Conservation (phyloP, 306 rosid species). For the Acacia confusa region DNA sequence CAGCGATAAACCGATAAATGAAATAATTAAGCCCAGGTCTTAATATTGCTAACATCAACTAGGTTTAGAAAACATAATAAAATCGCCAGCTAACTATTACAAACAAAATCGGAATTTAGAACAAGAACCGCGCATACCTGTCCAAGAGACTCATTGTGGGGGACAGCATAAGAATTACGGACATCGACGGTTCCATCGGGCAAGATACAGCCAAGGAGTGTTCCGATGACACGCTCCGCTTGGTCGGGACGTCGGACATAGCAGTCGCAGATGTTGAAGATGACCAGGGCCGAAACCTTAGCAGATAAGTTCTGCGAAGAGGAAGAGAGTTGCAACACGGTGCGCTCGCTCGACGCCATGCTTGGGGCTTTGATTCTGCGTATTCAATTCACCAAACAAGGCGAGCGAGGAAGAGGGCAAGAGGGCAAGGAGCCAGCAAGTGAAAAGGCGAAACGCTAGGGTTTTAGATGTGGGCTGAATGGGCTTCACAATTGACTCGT, state of each 20-base stretch:
- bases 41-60: background rate
- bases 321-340: conserved; percentile 56
- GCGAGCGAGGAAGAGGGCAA: conserved; percentile 19
- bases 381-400: conserved; percentile 13
- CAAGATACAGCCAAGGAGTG: conserved; percentile 66
- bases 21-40: background rate
- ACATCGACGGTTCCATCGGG: conserved; percentile 78
- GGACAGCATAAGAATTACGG: conserved; percentile 79
- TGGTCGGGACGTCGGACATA: conserved; percentile 78
- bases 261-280: conserved; percentile 84
- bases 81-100: background rate
- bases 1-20: background rate
- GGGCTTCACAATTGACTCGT: background rate
- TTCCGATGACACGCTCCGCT: conserved; percentile 80
- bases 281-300: conserved; percentile 66
- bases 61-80: background rate
- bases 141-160: conserved; percentile 62
- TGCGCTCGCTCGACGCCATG: conserved; percentile 69
- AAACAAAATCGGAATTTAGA: background rate
- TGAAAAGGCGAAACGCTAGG: background rate
- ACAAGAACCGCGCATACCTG: conserved; percentile 48
- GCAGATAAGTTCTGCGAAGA: conserved; percentile 53
- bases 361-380: conserved; percentile 27
- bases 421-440: background rate
- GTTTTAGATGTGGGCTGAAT: conserved; percentile 23